Conservation (phyloP, 2,329 filamentous ascomycete genomes). For the Trichoderma atroviride region DNA sequence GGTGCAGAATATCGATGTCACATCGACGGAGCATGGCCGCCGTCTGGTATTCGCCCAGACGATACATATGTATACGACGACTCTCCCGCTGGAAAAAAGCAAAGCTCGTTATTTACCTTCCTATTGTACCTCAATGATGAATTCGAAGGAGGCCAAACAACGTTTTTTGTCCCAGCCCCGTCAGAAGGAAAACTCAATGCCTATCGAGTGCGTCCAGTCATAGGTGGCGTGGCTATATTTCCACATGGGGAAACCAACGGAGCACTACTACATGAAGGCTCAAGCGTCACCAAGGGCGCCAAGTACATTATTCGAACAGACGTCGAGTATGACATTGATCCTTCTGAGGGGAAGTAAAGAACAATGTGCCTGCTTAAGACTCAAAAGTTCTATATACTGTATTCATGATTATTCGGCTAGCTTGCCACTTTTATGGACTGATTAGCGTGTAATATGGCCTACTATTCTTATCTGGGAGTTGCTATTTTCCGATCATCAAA, state of each 20-base stretch:
- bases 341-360: not conserved
- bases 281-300: slow-evolving; percentile 66
- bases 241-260: slow-evolving; percentile 69
- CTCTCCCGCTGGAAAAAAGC: slow-evolving; percentile 60
- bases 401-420: not conserved
- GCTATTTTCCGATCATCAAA: not conserved
- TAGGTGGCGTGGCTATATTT: slow-evolving; percentile 69
- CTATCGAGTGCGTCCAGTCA: slow-evolving; percentile 68
- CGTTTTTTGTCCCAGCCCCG: slow-evolving; percentile 67
- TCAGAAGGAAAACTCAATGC: slow-evolving; percentile 69
- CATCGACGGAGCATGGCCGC: slow-evolving; percentile 74
- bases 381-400: not conserved
- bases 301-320: slow-evolving; percentile 73
- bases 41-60: slow-evolving; percentile 62
- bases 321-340: slow-evolving; percentile 67
- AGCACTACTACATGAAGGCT: slow-evolving; percentile 69
- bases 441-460: not conserved
- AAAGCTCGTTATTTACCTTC: slow-evolving; percentile 71
- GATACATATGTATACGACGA: slow-evolving; percentile 68
- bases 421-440: not conserved
- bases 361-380: not conserved
- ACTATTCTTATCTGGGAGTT: not conserved
- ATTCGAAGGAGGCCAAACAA: slow-evolving; percentile 71
- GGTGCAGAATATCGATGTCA: slow-evolving; percentile 73
- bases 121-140: slow-evolving; percentile 72